Evolutionary conservation across 2,329 filamentous ascomycete genomes (phyloP), one percentile per base, ranked within the genome.

Genomic region (Penicillium sp.): DNA sequence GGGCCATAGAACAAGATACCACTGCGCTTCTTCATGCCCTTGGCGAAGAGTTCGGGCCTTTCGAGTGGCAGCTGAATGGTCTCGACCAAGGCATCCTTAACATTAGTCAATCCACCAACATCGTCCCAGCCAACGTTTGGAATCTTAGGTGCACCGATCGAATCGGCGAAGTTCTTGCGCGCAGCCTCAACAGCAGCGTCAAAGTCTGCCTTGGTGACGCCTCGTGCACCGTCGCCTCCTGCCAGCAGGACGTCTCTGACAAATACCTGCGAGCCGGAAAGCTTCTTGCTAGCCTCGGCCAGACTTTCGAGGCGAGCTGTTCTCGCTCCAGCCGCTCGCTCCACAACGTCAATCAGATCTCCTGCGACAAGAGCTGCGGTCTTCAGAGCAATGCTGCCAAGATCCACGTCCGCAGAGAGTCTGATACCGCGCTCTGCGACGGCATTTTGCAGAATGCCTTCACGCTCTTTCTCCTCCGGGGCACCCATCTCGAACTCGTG

Each of bases 1-100:
- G 95, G 94, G 60, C 94, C 95, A 72, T 97, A 99, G 82, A 99
- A 99, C 66, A 99, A 83, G 60, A 99, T 94, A 89, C 94, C 94
- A 72, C 93, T 96, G 40, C 93, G 87, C 79, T 97, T 97, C 82
- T 97, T 97, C 89, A 97, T 94, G 48, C 93, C 94, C 78, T 93
- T 95, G 32, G 92, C 92, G 68, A 97, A 97, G 1, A 97, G 82
- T 72, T 97, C 94, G 1, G 93, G 93, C 10, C 92, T 83, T 60
- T 96, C 90, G 1, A 97, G 83, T 0, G 93, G 94, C 35, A 97
- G 81, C 72, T 97, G 93, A 52, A 97, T 97, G 0, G 94, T 97
- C 74, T 97, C 94, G 72, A 91, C 90, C 51, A 97, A 89, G n/a
- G 93, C 92, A 64, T 96, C 92, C 78, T 97, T 97, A 72, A 97